Conservation (phyloP, 2,329 filamentous ascomycete species). For the Colletotrichum paranaense region DNA sequence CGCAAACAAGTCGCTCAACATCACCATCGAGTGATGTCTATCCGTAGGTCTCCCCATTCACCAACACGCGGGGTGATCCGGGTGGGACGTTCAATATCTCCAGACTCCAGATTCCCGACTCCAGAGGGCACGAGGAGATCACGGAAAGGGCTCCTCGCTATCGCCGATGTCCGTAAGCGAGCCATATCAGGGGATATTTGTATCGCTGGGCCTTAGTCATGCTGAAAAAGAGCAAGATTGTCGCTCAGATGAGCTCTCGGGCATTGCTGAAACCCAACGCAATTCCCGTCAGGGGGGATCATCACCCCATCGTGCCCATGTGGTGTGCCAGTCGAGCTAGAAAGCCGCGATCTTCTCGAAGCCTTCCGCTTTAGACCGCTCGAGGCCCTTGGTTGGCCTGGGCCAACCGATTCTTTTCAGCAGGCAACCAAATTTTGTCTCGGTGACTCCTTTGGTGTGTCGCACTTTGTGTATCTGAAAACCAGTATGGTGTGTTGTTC, state of each 20-base stretch:
- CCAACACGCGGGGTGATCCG: background rate
- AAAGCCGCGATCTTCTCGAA: conserved; percentile 30
- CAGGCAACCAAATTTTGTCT: conserved; percentile 17
- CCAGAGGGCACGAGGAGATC: background rate
- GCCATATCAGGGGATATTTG: background rate
- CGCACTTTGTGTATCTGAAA: background rate
- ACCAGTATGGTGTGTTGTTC: background rate
- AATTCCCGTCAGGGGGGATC: conserved; percentile 10
- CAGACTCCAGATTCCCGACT: background rate
- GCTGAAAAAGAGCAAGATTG: background rate
- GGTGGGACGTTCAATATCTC: background rate
- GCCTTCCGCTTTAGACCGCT: conserved; percentile 25
- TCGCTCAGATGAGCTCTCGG: conserved; percentile 28
- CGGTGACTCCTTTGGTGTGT: conserved; percentile 30
- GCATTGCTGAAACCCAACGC: conserved; percentile 29
- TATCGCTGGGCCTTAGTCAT: conserved; percentile 17
- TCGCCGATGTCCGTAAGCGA: background rate
- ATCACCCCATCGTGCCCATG: conserved; percentile 1
- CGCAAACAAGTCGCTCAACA: background rate
- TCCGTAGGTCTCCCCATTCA: background rate
- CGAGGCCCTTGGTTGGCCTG: conserved; percentile 17
- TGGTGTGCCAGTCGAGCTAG: conserved; percentile 9
- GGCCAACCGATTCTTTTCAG: conserved; percentile 12
- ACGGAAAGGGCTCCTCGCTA: background rate
- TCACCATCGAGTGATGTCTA: background rate